phyloP scores from a whole-genome alignment of 352 stramenopile species.

The Globisporangium polare region DNA sequence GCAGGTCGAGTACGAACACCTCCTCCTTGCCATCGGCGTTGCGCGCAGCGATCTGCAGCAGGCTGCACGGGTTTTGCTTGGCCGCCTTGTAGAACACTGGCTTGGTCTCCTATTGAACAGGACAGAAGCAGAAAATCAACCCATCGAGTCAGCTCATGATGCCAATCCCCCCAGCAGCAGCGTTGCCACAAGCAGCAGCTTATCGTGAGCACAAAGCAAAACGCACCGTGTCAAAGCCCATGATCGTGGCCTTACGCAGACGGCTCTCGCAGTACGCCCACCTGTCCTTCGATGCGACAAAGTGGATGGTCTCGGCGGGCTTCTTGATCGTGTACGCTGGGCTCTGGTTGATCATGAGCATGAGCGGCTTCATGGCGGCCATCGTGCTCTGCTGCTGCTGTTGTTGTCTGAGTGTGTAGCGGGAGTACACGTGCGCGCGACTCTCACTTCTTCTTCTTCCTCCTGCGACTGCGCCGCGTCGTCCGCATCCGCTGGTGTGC shows the following conservation, averaged over 20 bases:
- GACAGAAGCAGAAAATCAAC: conserved; percentile 13
- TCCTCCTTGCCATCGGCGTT: conserved; percentile 45
- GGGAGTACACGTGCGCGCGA: neutral
- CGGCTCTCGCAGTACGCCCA: conserved; percentile 49
- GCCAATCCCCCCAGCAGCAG: neutral
- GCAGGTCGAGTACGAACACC: conserved; percentile 73
- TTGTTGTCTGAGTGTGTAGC: neutral
- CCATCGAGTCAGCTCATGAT: neutral
- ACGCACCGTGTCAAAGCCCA: conserved; percentile 74
- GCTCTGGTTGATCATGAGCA: conserved; percentile 47
- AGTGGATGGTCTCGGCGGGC: conserved; percentile 33
- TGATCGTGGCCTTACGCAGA: conserved; percentile 39
- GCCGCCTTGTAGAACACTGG: conserved; percentile 44
- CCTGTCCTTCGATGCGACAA: conserved; percentile 40
- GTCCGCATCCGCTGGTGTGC: conserved; percentile 11
- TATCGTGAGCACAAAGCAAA: neutral
- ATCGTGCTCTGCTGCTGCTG: neutral
- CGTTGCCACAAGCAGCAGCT: neutral
- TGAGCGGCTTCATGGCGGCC: conserved; percentile 24
- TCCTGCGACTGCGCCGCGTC: conserved; percentile 6
- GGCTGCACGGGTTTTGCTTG: conserved; percentile 37
- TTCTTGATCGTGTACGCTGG: conserved; percentile 49
- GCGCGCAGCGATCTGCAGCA: conserved; percentile 67
- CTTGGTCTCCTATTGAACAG: conserved; percentile 63
- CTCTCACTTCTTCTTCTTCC: conserved; percentile 15